Percentiles rank a stretch among this genome's conserved stretches.
Evolutionary conservation across 2,329 filamentous ascomycete species (phyloP).

Genomic region (Cladorrhinum sp.): DNA sequence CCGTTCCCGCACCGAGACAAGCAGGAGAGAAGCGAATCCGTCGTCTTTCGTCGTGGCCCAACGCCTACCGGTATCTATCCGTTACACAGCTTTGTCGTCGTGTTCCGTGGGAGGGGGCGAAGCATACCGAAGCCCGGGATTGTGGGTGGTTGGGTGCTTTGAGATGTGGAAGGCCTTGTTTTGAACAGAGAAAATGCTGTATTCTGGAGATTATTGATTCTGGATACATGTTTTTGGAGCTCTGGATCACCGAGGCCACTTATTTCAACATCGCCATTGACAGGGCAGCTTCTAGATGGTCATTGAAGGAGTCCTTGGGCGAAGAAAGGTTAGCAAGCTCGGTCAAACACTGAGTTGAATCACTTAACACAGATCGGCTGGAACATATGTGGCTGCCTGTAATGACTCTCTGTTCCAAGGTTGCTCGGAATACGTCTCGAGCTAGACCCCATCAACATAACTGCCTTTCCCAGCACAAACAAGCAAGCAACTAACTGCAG

Average conservation of each 20-base stretch:
- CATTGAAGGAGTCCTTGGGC: background rate
- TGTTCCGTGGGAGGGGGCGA: background rate
- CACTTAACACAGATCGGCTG: background rate
- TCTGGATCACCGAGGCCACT: background rate
- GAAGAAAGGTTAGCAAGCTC: background rate
- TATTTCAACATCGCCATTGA: background rate
- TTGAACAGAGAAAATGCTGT: no score
- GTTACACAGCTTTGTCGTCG: background rate
- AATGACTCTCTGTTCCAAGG: background rate
- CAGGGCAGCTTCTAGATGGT: background rate
- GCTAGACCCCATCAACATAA: background rate
- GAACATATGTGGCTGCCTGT: background rate
- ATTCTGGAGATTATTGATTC: background rate
- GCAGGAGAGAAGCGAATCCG: background rate
- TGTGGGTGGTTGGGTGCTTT: background rate
- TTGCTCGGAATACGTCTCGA: background rate
- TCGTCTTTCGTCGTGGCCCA: background rate
- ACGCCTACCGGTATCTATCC: background rate
- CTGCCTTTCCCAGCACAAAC: constrained; percentile 1
- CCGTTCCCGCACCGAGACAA: background rate
- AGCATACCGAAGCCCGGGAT: background rate
- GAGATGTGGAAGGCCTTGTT: background rate
- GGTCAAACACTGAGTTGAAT: background rate
- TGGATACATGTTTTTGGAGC: background rate
- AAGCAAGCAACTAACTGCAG: background rate